Base-by-base conservation (phyloP, 2,329 filamentous ascomycete species). In the Penicillium italicum region DNA sequence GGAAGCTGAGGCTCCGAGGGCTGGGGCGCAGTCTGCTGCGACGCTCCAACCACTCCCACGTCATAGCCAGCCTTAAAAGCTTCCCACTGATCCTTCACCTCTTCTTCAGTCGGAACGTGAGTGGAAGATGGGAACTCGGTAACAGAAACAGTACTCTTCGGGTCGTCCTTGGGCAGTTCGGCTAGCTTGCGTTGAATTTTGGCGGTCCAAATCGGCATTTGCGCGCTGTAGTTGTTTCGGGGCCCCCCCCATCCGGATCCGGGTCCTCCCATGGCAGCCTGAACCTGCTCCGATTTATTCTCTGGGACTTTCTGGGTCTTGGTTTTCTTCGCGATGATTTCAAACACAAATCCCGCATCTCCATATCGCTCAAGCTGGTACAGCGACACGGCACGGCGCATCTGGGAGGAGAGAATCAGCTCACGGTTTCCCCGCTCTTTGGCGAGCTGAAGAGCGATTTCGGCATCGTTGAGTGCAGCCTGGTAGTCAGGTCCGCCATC, bases 391-490 rank as follows among this genome's bases (percentile, higher is more conserved):
- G 85, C 89, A 36, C 93, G 85, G 63, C 92, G 85, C 66, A 94
- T 84, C 67, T 97, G 90, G 1, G 90, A 87, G n/a, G 90, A 84
- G 43, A 86, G 80, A 71, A 97, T 90, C 30, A 88, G 81, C 61
- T 90, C 85, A 48, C 89, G 85, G 66, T 87, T 88, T 31, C 83
- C 89, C 38, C 93, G 87, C 59, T 87, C 80, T 26, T 77, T 77
- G 3, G 86, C 87, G 4, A 81, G 75, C 36, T 81, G 74, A 50
- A 88, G 81, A 3, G 86, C 89, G 45, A 80, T 79, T 59, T 91
- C 84, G 36, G 87, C 85, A 72, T 92, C 89, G 37, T 76, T 78
- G 42, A 94, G 82, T 1, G 91, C 89, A 14, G 72, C 71, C 11
- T 67, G 44, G 30, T 54, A 59, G 14, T 75, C 67, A 0, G 74